Evolutionary conservation across 331 rosid species (phyloP).

Genomic region (Cucumis variabilis): DNA sequence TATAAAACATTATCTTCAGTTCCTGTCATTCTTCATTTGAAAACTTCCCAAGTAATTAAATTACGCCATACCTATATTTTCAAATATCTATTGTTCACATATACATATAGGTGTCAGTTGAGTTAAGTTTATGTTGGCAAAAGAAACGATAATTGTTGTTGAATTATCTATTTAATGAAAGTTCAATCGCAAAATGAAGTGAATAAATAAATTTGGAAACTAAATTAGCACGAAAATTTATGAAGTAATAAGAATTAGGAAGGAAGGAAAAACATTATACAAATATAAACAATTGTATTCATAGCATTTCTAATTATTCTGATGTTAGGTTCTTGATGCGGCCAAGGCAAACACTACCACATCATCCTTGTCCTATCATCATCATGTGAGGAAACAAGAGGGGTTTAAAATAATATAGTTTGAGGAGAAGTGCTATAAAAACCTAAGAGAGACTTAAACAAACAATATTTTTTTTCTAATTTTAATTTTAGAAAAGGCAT

Average conservation of each 20-base stretch:
- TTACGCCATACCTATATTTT: too few relatives aligned
- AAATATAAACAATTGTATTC: too few relatives aligned
- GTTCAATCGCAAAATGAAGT: too few relatives aligned
- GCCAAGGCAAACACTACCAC: not conserved
- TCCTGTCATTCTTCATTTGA: too few relatives aligned
- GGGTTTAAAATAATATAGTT: not conserved
- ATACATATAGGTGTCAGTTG: too few relatives aligned
- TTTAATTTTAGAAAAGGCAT: not conserved
- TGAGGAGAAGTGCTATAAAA: not conserved
- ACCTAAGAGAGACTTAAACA: not conserved
- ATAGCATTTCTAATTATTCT: not conserved
- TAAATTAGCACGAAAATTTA: not conserved
- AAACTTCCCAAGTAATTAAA: too few relatives aligned
- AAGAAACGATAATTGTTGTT: too few relatives aligned
- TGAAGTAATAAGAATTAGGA: not conserved
- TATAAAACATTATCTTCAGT: not conserved
- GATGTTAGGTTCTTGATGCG: not conserved
- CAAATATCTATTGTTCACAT: too few relatives aligned
- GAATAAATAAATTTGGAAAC: not conserved
- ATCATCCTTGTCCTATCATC: slow-evolving; percentile 17
- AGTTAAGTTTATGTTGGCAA: too few relatives aligned
- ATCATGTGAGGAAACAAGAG: not conserved
- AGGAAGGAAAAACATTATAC: not conserved
- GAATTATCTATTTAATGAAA: too few relatives aligned
- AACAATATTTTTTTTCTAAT: not conserved